Evolutionary conservation across 208 protist genomes (phyloP).

Genomic region (Wallacemonas sp.): DNA sequence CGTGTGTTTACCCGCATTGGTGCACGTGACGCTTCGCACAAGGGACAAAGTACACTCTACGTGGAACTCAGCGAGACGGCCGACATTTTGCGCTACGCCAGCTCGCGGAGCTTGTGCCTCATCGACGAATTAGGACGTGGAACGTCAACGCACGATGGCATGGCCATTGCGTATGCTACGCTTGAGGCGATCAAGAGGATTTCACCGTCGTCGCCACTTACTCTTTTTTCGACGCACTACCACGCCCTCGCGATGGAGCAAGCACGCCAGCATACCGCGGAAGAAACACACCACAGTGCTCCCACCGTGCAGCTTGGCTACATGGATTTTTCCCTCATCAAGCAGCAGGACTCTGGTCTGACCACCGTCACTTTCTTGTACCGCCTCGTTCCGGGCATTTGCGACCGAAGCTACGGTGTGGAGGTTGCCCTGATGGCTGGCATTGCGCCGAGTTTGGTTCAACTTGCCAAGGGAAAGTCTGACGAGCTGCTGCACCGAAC

Average conservation of each 20-base stretch:
- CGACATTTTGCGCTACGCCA: conserved; percentile 91
- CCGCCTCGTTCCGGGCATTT: conserved; percentile 84
- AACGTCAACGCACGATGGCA: conserved; percentile 98
- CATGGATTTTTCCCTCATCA: conserved; percentile 82
- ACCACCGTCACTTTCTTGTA: conserved; percentile 87
- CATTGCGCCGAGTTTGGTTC: conserved; percentile 57
- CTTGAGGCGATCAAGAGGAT: conserved; percentile 68
- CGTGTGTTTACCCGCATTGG: conserved; percentile 98
- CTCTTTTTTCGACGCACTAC: conserved; percentile 98
- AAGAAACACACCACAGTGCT: conserved; percentile 1
- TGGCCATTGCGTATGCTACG: conserved; percentile 97
- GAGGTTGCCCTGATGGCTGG: conserved; percentile 91
- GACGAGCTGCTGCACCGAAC: conserved; percentile 58
- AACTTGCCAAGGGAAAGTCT: conserved; percentile 64
- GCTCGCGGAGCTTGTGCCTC: conserved; percentile 94
- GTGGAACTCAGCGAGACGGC: conserved; percentile 96
- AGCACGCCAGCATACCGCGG: conserved; percentile 13
- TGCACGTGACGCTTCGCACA: conserved; percentile 95
- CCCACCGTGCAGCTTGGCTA: conserved; percentile 73
- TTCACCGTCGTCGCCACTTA: conserved; percentile 57
- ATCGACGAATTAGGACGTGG: conserved; percentile 98
- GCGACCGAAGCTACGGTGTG: conserved; percentile 89
- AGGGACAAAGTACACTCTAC: conserved; percentile 98
- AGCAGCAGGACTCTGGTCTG: conserved; percentile 23
- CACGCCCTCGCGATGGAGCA: conserved; percentile 93